Evolutionary conservation across 371 early-diverging fungal species (phyloP).

Genomic region (Mucor velutinosus): DNA sequence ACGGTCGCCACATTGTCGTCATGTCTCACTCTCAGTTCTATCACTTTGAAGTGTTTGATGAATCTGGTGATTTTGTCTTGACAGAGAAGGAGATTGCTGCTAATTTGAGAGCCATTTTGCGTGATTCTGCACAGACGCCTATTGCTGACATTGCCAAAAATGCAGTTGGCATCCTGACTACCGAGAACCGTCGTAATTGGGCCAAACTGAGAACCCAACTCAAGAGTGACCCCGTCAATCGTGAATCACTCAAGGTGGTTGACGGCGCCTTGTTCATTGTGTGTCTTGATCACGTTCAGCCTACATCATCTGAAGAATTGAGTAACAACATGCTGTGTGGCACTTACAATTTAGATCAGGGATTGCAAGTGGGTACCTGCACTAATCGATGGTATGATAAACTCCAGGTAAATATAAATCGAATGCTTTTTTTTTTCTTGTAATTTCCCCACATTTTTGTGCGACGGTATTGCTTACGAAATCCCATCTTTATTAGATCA

Average conservation of each 20-base stretch:
- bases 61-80: constrained; percentile 38
- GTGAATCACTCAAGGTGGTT: constrained; percentile 60
- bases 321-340: constrained; percentile 62
- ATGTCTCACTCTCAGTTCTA: constrained; percentile 65
- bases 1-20: constrained; percentile 62
- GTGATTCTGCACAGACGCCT: constrained; percentile 39
- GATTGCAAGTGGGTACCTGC: constrained; percentile 58
- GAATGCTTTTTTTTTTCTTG: not conserved
- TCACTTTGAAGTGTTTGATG: constrained; percentile 64
- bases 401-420: constrained; percentile 41
- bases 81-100: constrained; percentile 53
- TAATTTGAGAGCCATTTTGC: constrained; percentile 43
- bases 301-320: constrained; percentile 41
- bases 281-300: constrained; percentile 72
- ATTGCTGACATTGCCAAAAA: constrained; percentile 32
- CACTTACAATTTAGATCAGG: constrained; percentile 49
- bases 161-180: constrained; percentile 67
- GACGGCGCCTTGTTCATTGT: constrained; percentile 81
- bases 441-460: not conserved
- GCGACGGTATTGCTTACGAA: not conserved
- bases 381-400: constrained; percentile 65
- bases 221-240: constrained; percentile 51
- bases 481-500: constrained; percentile 38
- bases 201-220: constrained; percentile 51
- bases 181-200: constrained; percentile 76